Percentiles rank a stretch among this genome's conserved stretches.
phyloP scores from a whole-genome alignment of 345 rosid species.

The Gossypium sturtianum region DNA sequence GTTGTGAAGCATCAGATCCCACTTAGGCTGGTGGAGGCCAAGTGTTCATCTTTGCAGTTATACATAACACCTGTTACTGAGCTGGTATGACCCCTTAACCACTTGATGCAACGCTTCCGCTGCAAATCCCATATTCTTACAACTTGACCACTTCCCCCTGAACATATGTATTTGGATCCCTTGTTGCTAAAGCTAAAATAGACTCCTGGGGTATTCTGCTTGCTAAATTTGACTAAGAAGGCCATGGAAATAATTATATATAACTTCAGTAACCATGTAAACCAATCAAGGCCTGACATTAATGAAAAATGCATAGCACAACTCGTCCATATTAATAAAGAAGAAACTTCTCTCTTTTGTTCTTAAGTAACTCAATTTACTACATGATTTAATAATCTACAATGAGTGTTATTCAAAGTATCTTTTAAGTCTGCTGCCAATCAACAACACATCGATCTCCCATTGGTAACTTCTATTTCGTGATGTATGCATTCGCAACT shows the following conservation, averaged over 20 bases:
- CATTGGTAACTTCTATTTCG: not conserved
- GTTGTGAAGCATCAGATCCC: slow-evolving; percentile 88
- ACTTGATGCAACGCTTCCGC: no score
- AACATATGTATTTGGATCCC: no score
- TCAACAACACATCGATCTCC: not conserved
- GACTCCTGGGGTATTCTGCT: no score
- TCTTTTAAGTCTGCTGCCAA: not conserved
- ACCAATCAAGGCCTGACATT: slow-evolving; percentile 2
- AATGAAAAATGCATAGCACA: not conserved
- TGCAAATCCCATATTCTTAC: no score
- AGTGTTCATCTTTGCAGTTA: slow-evolving; percentile 36
- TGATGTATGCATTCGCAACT: not conserved
- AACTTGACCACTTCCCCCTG: no score
- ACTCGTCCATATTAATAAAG: not conserved
- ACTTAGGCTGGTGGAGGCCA: slow-evolving; percentile 83
- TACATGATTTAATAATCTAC: not conserved
- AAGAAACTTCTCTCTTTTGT: not conserved
- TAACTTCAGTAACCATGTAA: not conserved
- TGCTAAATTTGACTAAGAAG: not conserved
- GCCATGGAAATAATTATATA: no score
- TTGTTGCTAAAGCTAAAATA: no score
- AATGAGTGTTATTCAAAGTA: not conserved
- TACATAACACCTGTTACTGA: no score
- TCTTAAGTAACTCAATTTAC: not conserved
- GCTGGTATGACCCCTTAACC: no score